Evolutionary conservation across 768 basidiomycete genomes (phyloP), one percentile per base, ranked within the genome.

Genomic region (Agrocybe pediades): DNA sequence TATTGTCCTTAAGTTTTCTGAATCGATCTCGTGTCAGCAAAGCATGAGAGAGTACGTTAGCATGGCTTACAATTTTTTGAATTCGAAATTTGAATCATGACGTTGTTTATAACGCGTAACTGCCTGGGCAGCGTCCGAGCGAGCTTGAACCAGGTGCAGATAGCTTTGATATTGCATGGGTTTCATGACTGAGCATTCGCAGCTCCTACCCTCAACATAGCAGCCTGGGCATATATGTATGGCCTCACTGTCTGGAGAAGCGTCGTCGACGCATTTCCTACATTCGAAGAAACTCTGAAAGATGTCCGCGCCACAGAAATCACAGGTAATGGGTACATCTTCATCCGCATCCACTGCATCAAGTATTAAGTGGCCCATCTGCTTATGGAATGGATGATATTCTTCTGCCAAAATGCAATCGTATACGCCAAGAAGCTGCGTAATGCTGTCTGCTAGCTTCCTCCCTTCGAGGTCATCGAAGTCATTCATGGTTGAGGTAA

Each of bases 281-380:
- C 91, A 93, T 64, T 88, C 85, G 57, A 93, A 88, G 65, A 85
- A 92, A 55, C 86, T 85, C 58, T 90, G 85, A 59, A 92, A 93
- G 54, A 94, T 81, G 62, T 94, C 92, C 2, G 81, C 82, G 16
- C 83, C 85, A 61, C 92, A 94, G 64, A 90, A 92, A 64, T 93
- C 90, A 62, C 92, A 93, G 7, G 62, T 71, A 29, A 81, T 73
- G 16, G 74, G 65, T 39, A 62, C 57, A 2, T 68, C 60, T 5
- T 63, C 53, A 20, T 65, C 44, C 30, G 54, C 49, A 41, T 39
- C 24, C 11, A 55, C 7, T 27, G n/a, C 21, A 15, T 55, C 49
- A 29, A 46, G 17, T 54, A 53, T 41, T 15, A 50, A 36, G 50
- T 50, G 41, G 29, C 44, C 27, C 52, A 49, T 45, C 27, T 42